A percentile compares a stretch with the other conserved stretches of the same genome.
Evolutionary conservation across 2,329 filamentous ascomycete genomes (phyloP).

Genomic region (Arthrobotrys pseudoclavata): DNA sequence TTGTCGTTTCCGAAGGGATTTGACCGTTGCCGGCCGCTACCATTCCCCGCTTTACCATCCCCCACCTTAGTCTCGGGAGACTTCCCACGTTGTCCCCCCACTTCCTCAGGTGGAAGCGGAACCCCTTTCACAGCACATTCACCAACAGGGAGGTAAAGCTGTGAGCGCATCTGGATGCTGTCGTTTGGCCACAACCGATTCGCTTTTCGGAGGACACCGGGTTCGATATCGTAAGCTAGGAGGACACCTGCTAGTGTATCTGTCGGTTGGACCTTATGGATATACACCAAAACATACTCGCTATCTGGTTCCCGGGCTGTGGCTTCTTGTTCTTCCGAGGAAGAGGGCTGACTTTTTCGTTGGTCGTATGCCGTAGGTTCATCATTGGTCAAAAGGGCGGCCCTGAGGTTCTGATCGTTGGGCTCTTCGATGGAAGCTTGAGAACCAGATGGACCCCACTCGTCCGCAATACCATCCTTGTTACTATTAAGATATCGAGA

Average conservation of each 20-base stretch:
- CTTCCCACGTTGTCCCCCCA: constrained; percentile 67
- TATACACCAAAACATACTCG: constrained; percentile 85
- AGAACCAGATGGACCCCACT: constrained; percentile 66
- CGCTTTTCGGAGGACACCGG: constrained; percentile 84
- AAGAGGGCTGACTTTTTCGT: constrained; percentile 63
- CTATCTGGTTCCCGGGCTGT: constrained; percentile 72
- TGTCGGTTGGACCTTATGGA: constrained; percentile 83
- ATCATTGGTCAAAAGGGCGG: constrained; percentile 75
- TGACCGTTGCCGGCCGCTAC: not conserved
- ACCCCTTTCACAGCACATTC: constrained; percentile 85
- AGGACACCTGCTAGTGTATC: constrained; percentile 94
- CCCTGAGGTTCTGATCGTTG: constrained; percentile 75
- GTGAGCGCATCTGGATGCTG: constrained; percentile 85
- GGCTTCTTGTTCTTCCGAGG: constrained; percentile 61
- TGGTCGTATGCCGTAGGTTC: constrained; percentile 60
- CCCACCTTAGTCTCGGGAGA: not conserved
- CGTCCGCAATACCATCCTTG: constrained; percentile 8
- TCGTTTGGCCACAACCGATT: constrained; percentile 97
- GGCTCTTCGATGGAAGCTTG: constrained; percentile 72
- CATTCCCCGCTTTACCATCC: not conserved
- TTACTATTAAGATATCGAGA: constrained; percentile 49
- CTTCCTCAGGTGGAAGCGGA: constrained; percentile 69
- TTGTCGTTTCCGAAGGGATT: constrained; percentile 62
- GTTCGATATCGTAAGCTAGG: constrained; percentile 87
- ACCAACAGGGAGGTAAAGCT: constrained; percentile 87